Percentiles rank a stretch among this genome's conserved stretches.
phyloP scores from a whole-genome alignment of 176 grass and related monocot genomes.

The Avena insularis region DNA sequence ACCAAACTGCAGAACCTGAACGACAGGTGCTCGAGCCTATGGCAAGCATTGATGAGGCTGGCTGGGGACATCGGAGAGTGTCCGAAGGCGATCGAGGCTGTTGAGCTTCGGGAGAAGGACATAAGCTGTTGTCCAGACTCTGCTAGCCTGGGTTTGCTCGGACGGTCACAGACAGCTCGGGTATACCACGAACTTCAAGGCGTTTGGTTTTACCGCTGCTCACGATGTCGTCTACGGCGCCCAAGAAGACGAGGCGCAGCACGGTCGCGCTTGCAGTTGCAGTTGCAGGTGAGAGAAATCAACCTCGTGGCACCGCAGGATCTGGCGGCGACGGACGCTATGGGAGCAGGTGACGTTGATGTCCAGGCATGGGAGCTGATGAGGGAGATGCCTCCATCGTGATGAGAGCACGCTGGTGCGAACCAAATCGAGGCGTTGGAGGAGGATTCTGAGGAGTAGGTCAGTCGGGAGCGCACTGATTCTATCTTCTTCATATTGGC shows the following conservation, averaged over 20 bases:
- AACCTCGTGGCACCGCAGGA: background rate
- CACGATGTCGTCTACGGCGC: background rate
- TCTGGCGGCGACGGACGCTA: background rate
- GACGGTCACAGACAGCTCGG: background rate
- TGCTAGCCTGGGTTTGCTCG: background rate
- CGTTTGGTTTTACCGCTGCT: background rate
- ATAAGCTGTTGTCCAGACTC: constrained; percentile 17
- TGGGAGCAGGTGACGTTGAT: background rate
- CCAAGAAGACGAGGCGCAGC: background rate
- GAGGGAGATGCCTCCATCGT: background rate
- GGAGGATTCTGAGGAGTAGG: background rate
- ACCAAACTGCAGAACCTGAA: background rate
- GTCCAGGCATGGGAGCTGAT: background rate
- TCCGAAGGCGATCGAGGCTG: background rate
- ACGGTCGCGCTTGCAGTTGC: background rate
- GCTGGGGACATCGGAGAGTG: background rate
- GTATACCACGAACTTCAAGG: background rate
- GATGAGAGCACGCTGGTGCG: background rate
- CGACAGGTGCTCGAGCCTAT: background rate
- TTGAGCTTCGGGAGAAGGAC: constrained; percentile 2
- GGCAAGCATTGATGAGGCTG: background rate
- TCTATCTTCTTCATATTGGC: background rate
- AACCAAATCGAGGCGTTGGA: background rate
- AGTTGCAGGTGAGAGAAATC: background rate
- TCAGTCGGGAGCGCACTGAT: background rate